Evolutionary conservation across 345 rosid species (phyloP), one percentile per base, ranked within the genome.

Genomic region (Citrus australasica): DNA sequence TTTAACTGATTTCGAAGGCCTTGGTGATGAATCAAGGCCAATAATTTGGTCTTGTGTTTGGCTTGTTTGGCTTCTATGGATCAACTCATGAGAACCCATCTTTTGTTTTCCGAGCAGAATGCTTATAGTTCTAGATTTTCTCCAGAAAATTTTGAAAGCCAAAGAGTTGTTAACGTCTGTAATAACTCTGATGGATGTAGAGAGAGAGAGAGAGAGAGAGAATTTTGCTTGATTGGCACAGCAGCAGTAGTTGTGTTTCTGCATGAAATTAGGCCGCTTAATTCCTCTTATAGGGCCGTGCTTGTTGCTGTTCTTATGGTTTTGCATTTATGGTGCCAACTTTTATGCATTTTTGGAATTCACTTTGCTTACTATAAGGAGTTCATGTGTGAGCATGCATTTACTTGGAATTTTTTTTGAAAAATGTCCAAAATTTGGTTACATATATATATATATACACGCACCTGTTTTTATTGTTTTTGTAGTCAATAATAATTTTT

Each of bases 31-130:
- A 63, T 51, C 55, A 42, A 69, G 40, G 30, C 62, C n/a, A 35
- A 67, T 22, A 19, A 64, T 22, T 59, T 71, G 58, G 58, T 53
- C 48, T 8, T 35, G 48, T 59, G 71, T 10, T 59, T 68, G 42
- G 66, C 40, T 37, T 25, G 64, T 33, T 14, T 67, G 82, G 82
- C 60, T 84, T 48, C 81, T 56, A 17, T 79, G 81, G 28, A 79
- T 69, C 60, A 81, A 66, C 55, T 81, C 84, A 28, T 19, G 73
- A 24, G 82, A 72, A 37, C 30, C 70, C 87, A 84, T 84, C 38
- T 53, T 71, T 9, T 46, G 22, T 53, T 53, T 53, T 53, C 58
- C 1, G 22, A 17, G 22, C 22, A 53, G 58, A 53, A 19, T 19
- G 58, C 7, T 53, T 5, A 17, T 53, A 17, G 2, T 3, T 62